Conservation (phyloP, 1,139 yeast genomes). For the Yamadazyma spencermartinsiae region DNA sequence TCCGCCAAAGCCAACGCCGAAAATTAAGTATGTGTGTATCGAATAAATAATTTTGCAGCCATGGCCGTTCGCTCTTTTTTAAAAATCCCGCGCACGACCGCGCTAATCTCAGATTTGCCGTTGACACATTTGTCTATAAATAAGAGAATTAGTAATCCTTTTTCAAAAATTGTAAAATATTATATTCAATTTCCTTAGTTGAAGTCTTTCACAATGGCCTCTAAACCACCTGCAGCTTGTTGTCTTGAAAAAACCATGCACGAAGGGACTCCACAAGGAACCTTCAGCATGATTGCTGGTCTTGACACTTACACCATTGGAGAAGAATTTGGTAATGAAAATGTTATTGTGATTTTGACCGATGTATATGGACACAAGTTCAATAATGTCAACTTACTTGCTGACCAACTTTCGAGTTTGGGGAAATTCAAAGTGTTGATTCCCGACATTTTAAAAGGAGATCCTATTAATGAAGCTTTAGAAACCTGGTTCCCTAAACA, state of each 20-base stretch:
- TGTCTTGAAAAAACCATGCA: constrained; percentile 46
- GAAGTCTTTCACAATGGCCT: constrained; percentile 54
- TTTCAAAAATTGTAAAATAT: too few relatives aligned
- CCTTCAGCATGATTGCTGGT: constrained; percentile 40
- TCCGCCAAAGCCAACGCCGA: constrained; percentile 65
- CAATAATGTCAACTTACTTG: constrained; percentile 59
- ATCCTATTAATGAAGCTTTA: constrained; percentile 30
- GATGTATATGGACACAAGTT: constrained; percentile 67
- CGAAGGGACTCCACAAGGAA: constrained; percentile 54
- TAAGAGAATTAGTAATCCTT: too few relatives aligned
- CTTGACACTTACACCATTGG: constrained; percentile 60
- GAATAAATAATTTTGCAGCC: too few relatives aligned
- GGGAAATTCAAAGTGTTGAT: constrained; percentile 66
- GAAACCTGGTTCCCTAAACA: constrained; percentile 60
- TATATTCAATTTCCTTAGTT: too few relatives aligned
- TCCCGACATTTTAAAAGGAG: constrained; percentile 73
- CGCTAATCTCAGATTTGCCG: too few relatives aligned
- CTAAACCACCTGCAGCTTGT: constrained; percentile 53
- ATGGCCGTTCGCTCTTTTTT: neutral
- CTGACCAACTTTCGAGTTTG: constrained; percentile 63
- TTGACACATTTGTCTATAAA: neutral
- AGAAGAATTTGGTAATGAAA: constrained; percentile 34
- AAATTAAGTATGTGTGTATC: constrained; percentile 9
- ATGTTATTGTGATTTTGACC: constrained; percentile 60
- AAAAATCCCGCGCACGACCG: neutral